Percentiles rank a stretch among this genome's conserved stretches.
Evolutionary conservation across 805 yeast genomes (phyloP).

Genomic region (Teunomyces aglyptinius): DNA sequence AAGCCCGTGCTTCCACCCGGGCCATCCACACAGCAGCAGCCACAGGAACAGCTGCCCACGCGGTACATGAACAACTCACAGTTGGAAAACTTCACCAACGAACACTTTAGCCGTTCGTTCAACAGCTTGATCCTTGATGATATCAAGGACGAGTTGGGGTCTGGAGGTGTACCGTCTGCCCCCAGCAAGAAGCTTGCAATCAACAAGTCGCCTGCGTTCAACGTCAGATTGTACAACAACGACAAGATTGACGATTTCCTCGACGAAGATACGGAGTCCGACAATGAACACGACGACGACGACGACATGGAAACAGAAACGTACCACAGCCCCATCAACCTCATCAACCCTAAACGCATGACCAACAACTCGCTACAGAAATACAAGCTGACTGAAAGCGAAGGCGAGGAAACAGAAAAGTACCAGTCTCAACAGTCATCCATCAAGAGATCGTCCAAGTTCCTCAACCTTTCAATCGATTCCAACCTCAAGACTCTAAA

Average conservation of each 20-base stretch:
- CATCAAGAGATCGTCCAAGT: conserved; percentile 43
- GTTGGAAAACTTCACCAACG: conserved; percentile 37
- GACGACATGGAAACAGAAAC: conserved; percentile 6
- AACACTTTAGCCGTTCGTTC: conserved; percentile 41
- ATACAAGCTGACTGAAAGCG: conserved; percentile 6
- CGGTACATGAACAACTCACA: conserved; percentile 6
- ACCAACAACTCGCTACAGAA: conserved; percentile 4
- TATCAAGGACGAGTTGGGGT: conserved; percentile 19
- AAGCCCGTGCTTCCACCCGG: neutral
- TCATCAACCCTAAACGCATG: neutral
- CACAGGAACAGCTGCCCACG: conserved; percentile 6
- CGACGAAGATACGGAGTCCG: conserved; percentile 15
- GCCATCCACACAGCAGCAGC: neutral
- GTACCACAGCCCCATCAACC: conserved; percentile 1
- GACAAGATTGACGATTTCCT: conserved; percentile 21
- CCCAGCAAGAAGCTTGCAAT: conserved; percentile 18
- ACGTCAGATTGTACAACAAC: conserved; percentile 31
- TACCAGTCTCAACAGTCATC: conserved; percentile 20
- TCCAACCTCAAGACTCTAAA: conserved; percentile 14
- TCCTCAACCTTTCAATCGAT: conserved; percentile 40
- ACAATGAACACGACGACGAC: conserved; percentile 4
- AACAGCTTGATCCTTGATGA: conserved; percentile 43
- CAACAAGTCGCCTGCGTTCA: conserved; percentile 44
- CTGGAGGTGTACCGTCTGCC: neutral
- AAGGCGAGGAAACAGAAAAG: conserved; percentile 10